Evolutionary conservation across 2,329 filamentous ascomycete species (phyloP).

Genomic region (Ilyonectria robusta): DNA sequence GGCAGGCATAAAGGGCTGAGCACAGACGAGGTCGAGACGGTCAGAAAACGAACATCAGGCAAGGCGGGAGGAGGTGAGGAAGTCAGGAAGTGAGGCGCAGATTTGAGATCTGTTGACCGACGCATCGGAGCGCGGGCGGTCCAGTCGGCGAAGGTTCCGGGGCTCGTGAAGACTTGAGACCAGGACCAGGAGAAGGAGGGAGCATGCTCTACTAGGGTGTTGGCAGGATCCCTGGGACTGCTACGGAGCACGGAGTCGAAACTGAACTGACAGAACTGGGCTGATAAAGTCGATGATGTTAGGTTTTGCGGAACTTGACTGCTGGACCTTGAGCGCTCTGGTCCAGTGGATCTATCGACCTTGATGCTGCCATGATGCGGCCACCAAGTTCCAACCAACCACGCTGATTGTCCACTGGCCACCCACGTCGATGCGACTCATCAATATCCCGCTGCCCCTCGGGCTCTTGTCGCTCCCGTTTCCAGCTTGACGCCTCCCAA

Average conservation of each 20-base stretch:
- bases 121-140: slow-evolving; percentile 19
- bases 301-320: neutral
- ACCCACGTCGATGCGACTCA: neutral
- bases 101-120: slow-evolving; percentile 31
- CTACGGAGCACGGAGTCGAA: neutral
- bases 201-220: slow-evolving; percentile 1
- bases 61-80: neutral
- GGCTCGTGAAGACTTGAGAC: slow-evolving; percentile 10
- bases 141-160: slow-evolving; percentile 43
- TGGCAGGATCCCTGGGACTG: neutral
- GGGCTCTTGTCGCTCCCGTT: neutral
- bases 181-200: slow-evolving; percentile 3
- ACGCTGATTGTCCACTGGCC: neutral
- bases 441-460: neutral
- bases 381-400: neutral
- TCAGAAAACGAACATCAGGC: slow-evolving; percentile 5
- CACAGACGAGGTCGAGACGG: neutral
- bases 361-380: neutral
- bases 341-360: neutral
- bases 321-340: neutral
- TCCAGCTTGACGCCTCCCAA: neutral
- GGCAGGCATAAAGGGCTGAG: neutral
- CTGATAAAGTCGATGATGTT: slow-evolving; percentile 22
- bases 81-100: slow-evolving; percentile 5
- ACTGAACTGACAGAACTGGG: slow-evolving; percentile 15